phyloP scores from a whole-genome alignment of 306 rosid genomes.

The Urtica urens region DNA sequence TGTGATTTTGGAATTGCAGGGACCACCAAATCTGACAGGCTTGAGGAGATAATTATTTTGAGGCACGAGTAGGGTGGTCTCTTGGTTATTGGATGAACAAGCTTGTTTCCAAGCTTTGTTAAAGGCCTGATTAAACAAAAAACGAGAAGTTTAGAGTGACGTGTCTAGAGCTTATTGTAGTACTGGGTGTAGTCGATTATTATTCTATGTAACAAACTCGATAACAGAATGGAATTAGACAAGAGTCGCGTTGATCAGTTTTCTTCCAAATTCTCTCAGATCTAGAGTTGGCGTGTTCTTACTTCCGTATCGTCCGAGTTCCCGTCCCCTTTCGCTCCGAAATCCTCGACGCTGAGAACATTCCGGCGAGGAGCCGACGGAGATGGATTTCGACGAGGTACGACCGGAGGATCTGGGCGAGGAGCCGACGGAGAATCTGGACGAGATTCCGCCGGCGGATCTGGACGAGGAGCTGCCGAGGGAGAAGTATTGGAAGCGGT shows the following conservation, averaged over 20 bases:
- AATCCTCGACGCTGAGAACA: slow-evolving; percentile 10
- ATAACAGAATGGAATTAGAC: too few relatives aligned
- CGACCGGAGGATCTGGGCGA: background rate
- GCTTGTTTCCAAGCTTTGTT: slow-evolving; percentile 55
- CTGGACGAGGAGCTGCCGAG: background rate
- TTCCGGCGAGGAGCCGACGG: background rate
- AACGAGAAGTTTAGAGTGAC: too few relatives aligned
- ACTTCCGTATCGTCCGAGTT: slow-evolving; percentile 22
- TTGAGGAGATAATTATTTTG: slow-evolving; percentile 39
- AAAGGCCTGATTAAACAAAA: too few relatives aligned
- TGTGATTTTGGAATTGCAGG: slow-evolving; percentile 63
- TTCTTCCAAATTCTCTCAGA: too few relatives aligned
- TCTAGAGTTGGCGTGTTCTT: background rate
- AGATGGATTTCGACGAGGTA: background rate
- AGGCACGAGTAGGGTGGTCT: slow-evolving; percentile 35
- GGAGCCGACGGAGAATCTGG: background rate
- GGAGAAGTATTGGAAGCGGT: background rate
- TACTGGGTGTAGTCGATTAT: too few relatives aligned
- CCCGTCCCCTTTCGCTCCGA: slow-evolving; percentile 23
- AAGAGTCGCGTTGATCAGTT: too few relatives aligned
- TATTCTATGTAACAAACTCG: background rate
- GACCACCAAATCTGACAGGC: slow-evolving; percentile 57
- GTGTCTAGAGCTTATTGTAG: background rate
- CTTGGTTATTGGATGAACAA: slow-evolving; percentile 28
- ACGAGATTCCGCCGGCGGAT: background rate